Evolutionary conservation across 345 rosid species (phyloP), one percentile per base, ranked within the genome.

Genomic region (Citrus mangshanensis): DNA sequence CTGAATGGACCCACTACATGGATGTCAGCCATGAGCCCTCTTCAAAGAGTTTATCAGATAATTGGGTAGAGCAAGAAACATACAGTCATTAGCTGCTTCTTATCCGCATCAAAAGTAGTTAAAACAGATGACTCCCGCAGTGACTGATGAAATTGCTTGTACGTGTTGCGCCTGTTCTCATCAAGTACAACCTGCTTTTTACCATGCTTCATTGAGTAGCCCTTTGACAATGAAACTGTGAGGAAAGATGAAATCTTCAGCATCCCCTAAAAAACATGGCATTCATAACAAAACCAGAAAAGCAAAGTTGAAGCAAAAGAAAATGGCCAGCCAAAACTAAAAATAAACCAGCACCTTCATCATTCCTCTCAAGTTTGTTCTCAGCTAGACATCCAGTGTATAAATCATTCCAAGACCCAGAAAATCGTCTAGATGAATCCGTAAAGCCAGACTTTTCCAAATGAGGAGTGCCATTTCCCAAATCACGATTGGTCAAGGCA

Each of bases 71-170:
- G 75, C 46, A 42, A 2, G 59, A 78, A 66, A 84, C 87, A 56
- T 88, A 88, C 93, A 67, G 86, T 80, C 87, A 86, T 68, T 27
- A 91, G 86, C 80, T 88, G 93, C 87, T 87, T 91, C 84, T 83
- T 74, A 73, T 87, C 89, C 38, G 85, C 82, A 66, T 78, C 82
- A 72, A 92, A 84, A 35, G 90, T 80, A 64, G 80, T 77, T 63
- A 88, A 77, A 66, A 84, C 82, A n/a, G 90, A 87, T 9, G 85
- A 60, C 78, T 82, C 88, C 9, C 30, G 66, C 22, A 74, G 81
- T 65, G 80, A 71, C 34, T 84, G 70, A 73, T 79, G 82, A 70
- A 64, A 78, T 83, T 85, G 90, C 79, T 58, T 80, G 72, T 92
- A 92, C 6, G 92, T 89, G 77, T 87, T 81, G 60, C 96, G 91